These are phyloP conservation scores for Aspergillus pseudotamarii DNA, from an alignment of 2,329 filamentous ascomycete genomes.

Conservation along the genomic window DNA sequence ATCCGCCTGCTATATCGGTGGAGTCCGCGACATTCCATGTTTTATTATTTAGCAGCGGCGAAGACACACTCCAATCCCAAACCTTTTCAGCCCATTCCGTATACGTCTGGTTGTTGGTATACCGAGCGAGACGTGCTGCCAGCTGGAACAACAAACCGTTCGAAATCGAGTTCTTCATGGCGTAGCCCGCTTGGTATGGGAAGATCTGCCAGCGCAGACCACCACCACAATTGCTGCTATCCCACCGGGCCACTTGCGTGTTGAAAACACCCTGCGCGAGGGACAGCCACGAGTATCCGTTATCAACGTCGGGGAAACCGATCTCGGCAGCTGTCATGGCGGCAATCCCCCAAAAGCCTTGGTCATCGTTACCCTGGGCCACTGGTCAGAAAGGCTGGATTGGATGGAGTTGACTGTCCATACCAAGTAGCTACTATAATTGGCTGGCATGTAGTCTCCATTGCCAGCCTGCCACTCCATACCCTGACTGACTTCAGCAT, in stretches of 20 bases:
- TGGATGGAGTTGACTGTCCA: neutral
- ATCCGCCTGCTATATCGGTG: slow-evolving; percentile 59
- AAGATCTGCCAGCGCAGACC: slow-evolving; percentile 84
- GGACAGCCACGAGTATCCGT: slow-evolving; percentile 49
- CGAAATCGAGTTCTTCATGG: slow-evolving; percentile 80
- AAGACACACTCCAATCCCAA: slow-evolving; percentile 62
- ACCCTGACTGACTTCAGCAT: slow-evolving; percentile 55
- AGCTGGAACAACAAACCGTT: slow-evolving; percentile 86
- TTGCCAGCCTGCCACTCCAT: slow-evolving; percentile 38
- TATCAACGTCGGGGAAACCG: slow-evolving; percentile 62
- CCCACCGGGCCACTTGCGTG: slow-evolving; percentile 70
- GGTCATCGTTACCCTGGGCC: slow-evolving; percentile 67
- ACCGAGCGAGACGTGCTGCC: slow-evolving; percentile 71
- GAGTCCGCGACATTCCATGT: slow-evolving; percentile 67
- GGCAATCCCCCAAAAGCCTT: slow-evolving; percentile 70
- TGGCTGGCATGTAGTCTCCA: slow-evolving; percentile 41
- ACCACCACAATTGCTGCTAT: slow-evolving; percentile 66
- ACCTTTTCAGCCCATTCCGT: slow-evolving; percentile 62
- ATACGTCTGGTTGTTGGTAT: slow-evolving; percentile 67
- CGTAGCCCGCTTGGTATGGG: slow-evolving; percentile 72
- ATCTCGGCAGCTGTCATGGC: slow-evolving; percentile 69
- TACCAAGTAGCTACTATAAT: slow-evolving; percentile 39
- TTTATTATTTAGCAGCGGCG: slow-evolving; percentile 62
- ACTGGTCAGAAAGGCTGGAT: neutral
- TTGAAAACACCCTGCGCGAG: slow-evolving; percentile 74